These are phyloP conservation scores for Parathielavia appendiculata DNA, from an alignment of 495 filamentous ascomycete genomes.

Conservation along the genomic window DNA sequence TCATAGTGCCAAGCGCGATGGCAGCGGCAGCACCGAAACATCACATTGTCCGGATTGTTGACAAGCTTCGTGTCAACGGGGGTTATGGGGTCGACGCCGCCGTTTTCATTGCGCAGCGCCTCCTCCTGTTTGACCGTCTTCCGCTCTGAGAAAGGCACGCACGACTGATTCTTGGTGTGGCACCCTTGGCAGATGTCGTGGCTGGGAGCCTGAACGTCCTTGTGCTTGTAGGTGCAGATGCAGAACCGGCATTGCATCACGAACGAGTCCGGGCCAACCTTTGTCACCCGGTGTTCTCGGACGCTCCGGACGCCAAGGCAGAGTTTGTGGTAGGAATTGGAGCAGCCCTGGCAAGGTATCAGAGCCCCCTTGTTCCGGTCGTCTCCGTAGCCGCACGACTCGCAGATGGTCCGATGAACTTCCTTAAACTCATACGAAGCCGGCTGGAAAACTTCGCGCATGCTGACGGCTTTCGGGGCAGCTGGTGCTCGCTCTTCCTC, in stretches of 20 bases:
- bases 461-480: constrained; percentile 50
- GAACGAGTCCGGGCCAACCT: constrained; percentile 68
- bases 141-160: constrained; percentile 59
- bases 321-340: constrained; percentile 67
- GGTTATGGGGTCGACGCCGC: constrained; percentile 69
- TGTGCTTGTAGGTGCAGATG: constrained; percentile 58
- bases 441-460: constrained; percentile 64
- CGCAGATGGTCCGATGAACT: constrained; percentile 65
- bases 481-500: constrained; percentile 53
- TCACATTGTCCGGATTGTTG: constrained; percentile 67
- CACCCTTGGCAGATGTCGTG: constrained; percentile 68
- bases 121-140: constrained; percentile 77
- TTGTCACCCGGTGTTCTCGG: constrained; percentile 92
- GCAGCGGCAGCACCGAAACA: constrained; percentile 79
- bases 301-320: constrained; percentile 70
- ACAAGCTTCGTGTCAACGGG: constrained; percentile 55
- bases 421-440: constrained; percentile 55
- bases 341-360: constrained; percentile 89
- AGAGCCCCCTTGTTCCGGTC: constrained; percentile 56
- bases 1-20: constrained; percentile 75
- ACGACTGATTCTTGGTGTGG: constrained; percentile 54
- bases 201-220: constrained; percentile 62
- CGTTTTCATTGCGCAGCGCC: constrained; percentile 68
- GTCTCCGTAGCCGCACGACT: constrained; percentile 58
- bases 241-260: constrained; percentile 89